Conservation (phyloP, 106 monocot genomes). For the Dendrobium catenatum region DNA sequence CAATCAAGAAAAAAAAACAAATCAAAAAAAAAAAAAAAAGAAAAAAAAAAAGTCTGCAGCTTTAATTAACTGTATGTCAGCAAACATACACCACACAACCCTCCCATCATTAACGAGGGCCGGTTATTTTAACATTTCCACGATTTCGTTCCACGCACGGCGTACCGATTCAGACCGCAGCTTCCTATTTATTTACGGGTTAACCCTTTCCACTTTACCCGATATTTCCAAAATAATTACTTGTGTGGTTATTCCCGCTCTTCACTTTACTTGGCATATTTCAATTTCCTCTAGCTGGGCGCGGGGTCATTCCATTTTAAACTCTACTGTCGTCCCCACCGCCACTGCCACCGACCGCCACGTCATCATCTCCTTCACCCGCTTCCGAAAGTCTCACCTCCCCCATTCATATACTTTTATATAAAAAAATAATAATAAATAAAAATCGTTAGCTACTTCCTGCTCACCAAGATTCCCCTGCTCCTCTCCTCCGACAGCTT, state of each 20-base stretch:
- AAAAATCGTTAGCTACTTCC: not conserved
- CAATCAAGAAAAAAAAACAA: too few species aligned
- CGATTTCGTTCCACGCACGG: slow-evolving; percentile 2
- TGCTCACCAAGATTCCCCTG: not conserved
- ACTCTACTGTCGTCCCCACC: not conserved
- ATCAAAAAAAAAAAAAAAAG: too few species aligned
- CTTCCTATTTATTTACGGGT: not conserved
- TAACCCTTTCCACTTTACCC: not conserved
- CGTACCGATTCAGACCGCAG: not conserved
- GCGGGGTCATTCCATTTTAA: slow-evolving; percentile 1
- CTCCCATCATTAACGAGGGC: too few species aligned
- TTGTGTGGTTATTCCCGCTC: not conserved
- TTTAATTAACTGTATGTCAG: too few species aligned
- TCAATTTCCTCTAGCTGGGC: not conserved
- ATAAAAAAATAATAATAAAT: not conserved
- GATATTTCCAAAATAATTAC: too few species aligned
- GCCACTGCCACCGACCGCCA: not conserved
- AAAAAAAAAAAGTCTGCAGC: too few species aligned
- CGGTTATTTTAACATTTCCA: not conserved
- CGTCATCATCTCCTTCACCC: not conserved
- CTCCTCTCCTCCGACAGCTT: not conserved
- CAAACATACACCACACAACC: too few species aligned
- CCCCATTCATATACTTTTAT: not conserved
- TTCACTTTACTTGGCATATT: not conserved
- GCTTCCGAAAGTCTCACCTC: not conserved